These are phyloP conservation scores for Sphenostylis stenocarpa DNA, from an alignment of 306 rosid genomes.

Conservation along the genomic window DNA sequence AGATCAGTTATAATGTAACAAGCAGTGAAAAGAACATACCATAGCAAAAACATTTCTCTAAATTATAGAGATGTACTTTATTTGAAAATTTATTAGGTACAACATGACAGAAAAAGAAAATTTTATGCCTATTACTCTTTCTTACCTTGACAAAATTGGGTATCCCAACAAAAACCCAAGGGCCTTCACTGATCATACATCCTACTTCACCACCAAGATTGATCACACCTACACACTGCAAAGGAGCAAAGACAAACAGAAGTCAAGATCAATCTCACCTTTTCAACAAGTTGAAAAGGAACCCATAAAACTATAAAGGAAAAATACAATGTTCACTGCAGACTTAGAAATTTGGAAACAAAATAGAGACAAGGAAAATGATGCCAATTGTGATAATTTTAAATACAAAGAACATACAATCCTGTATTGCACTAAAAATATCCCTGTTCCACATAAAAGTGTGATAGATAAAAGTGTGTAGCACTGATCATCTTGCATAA, in stretches of 20 bases:
- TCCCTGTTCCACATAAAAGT: background rate
- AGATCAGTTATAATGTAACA: background rate
- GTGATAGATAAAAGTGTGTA: background rate
- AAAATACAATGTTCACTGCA: background rate
- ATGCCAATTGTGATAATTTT: background rate
- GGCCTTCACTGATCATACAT: constrained; percentile 92
- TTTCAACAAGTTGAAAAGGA: background rate
- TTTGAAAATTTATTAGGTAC: background rate
- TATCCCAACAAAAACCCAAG: constrained; percentile 94
- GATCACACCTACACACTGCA: constrained; percentile 70
- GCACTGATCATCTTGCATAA: too few relatives aligned
- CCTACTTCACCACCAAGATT: constrained; percentile 91
- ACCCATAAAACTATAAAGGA: background rate
- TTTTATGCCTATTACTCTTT: background rate
- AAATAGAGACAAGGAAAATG: background rate
- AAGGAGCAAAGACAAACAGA: constrained; percentile 25
- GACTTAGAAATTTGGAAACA: constrained; percentile 11
- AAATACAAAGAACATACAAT: background rate
- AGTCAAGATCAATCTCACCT: constrained; percentile 6
- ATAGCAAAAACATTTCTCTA: background rate
- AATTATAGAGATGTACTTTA: constrained; percentile 15
- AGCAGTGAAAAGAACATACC: background rate
- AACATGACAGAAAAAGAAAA: constrained; percentile 4
- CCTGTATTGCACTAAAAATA: background rate
- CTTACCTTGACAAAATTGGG: constrained; percentile 82